Evolutionary conservation across 2,329 filamentous ascomycete species (phyloP), one percentile per base, ranked within the genome.

Genomic region (Amauroascus verrucosus): DNA sequence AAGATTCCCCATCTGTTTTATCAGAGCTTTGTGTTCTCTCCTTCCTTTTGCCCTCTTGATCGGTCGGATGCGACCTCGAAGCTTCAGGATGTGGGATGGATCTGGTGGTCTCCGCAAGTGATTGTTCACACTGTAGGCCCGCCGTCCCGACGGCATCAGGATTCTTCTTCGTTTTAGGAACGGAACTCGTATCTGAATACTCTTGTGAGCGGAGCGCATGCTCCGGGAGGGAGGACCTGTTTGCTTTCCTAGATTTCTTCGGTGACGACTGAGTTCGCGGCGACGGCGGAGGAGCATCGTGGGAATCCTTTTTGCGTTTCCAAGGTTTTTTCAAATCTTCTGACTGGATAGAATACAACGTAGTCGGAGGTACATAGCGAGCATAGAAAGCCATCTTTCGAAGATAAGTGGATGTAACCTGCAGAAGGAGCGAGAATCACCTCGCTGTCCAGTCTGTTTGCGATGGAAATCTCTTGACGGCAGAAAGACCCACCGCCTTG

Each of bases 341-440:
- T 37, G 46, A 20, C 8, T 9, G 24, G 11, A 18, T 16, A 16
- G 48, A 51, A n/a, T 38, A 24, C 6, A 35, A 9, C 16, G 38
- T 8, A 24, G 16, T 35, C 14, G 48, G 41, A n/a, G 75, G 73
- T 40, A 72, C 71, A 59, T 76, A 75, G 50, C 72, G 70, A 28
- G 70, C 66, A 58, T 76, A 74, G 33, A 76, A 68, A 46, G 72
- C 67, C 75, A 78, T 78, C 20, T 18, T 41, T 24, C 20, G 38
- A 6, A 18, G 13, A 18, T 14, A 6, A 6, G 14, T n/a, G 35
- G 35, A 16, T 38, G 35, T 6, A 38, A 38, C 14, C 35, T 18
- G 35, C 16, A 16, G 26, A n/a, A 46, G 28, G 20, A 16, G 14
- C 24, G 38, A 43, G 13, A 26, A 26, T 6, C 35, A 38, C 18